A percentile compares a stretch with the other conserved stretches of the same genome.
These are phyloP conservation scores for Phytophthora vignae DNA, from an alignment of 352 stramenopile species.

Conservation along the genomic window DNA sequence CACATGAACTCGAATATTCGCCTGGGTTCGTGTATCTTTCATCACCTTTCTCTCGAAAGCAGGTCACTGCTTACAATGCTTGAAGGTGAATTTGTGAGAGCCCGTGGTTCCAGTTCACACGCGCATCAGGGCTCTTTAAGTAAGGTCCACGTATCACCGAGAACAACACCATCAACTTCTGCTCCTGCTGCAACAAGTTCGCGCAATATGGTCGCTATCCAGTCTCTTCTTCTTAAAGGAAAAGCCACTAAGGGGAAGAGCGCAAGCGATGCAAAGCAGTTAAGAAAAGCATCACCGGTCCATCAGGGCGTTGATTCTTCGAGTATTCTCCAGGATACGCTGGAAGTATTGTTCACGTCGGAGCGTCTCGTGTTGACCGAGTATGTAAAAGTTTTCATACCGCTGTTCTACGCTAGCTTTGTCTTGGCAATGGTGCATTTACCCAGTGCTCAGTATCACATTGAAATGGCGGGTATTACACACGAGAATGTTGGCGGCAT, in stretches of 20 bases:
- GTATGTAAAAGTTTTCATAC: constrained; percentile 51
- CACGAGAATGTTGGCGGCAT: background rate
- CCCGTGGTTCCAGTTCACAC: background rate
- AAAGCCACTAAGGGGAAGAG: background rate
- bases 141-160: background rate
- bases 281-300: constrained; percentile 6
- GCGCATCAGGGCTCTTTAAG: background rate
- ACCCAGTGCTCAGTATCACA: constrained; percentile 43
- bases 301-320: background rate
- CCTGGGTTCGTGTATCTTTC: background rate
- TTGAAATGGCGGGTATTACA: constrained; percentile 29
- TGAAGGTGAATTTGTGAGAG: background rate
- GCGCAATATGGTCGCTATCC: background rate
- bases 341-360: constrained; percentile 40
- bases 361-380: constrained; percentile 50
- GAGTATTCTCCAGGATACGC: background rate
- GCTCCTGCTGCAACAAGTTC: background rate
- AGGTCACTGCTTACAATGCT: background rate
- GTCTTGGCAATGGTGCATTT: constrained; percentile 23
- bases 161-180: background rate
- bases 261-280: background rate
- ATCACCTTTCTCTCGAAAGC: background rate
- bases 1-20: background rate
- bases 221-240: background rate
- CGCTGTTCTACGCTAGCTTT: constrained; percentile 36